Evolutionary conservation across 148 eudicot species (phyloP), one percentile per base, ranked within the genome.

Genomic region (Selenicereus undatus): DNA sequence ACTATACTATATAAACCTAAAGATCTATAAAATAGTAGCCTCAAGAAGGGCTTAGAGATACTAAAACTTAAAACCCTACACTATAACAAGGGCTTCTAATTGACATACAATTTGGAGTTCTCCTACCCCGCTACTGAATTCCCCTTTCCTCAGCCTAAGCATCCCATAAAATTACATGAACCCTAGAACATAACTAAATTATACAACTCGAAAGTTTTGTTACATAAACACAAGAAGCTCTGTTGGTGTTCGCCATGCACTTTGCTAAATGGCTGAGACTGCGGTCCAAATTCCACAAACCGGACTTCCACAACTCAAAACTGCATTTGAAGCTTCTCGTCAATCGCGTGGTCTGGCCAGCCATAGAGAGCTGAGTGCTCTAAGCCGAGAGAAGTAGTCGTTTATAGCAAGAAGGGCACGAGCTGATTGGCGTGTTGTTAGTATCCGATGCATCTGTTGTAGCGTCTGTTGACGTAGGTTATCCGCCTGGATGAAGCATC

Each of bases 361-460:
- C 98, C 98, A 95, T 60, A 95, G 92, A 70, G 97, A 90, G 84
- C 98, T 93, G 39, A 95, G 94, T 48, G 98, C 98, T 68, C 98
- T 86, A 52, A 95, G 93, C 70, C 98, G 86, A 32, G 98, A 86
- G 83, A 92, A 95, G 74, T 95, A 95, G 80, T 95, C 98, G 39
- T 88, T 84, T 84, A 93, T 89, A 66, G 94, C 90, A 48, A 95
- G 92, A 75, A 93, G 87, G 1, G 97, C 97, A 50, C 98, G 97
- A 7, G 98, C 98, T 3, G 98, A 95, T 81, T 95, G 98, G 24
- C 97, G 82, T 0, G 97, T 93, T 50, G 98, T 95, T 68, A 95
- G 80, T 73, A 92, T 85, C 9, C 92, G 92, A 83, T 95, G 96
- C 98, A 95, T 85, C 78, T 95, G 94, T 83, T 95, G 97, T 18